These are phyloP conservation scores for Alternaria alternata DNA, from an alignment of 2,329 filamentous ascomycete species.

Conservation along the genomic window DNA sequence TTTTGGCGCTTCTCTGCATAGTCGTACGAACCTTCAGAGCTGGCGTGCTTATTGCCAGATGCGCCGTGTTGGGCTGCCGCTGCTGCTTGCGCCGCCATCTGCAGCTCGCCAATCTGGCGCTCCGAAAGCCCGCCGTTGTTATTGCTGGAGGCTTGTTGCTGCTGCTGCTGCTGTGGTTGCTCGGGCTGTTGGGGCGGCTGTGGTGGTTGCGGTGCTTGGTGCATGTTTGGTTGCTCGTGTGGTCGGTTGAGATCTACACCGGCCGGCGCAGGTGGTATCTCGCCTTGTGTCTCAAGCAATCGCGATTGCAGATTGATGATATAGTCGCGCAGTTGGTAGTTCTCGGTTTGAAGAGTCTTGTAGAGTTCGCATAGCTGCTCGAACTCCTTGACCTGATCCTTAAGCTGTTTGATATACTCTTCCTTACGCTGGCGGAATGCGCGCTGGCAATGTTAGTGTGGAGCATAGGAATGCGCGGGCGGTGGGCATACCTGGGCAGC, in stretches of 20 bases:
- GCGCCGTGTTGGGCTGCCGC: slow-evolving; percentile 46
- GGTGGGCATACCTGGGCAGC: slow-evolving; percentile 80
- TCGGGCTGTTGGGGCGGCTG: slow-evolving; percentile 33
- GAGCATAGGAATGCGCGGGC: slow-evolving; percentile 4
- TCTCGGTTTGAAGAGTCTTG: slow-evolving; percentile 85
- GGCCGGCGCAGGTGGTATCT: slow-evolving; percentile 82
- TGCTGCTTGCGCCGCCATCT: slow-evolving; percentile 50
- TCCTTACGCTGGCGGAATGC: slow-evolving; percentile 98
- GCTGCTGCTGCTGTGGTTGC: slow-evolving; percentile 33
- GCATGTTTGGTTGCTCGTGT: slow-evolving; percentile 46
- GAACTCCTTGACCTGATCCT: slow-evolving; percentile 88
- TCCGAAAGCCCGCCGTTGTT: slow-evolving; percentile 49
- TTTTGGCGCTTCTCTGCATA: slow-evolving; percentile 50
- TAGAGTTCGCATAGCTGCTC: slow-evolving; percentile 77
- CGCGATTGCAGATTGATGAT: slow-evolving; percentile 88
- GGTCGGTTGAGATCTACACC: slow-evolving; percentile 75
- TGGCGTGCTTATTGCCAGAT: slow-evolving; percentile 44
- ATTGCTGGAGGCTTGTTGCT: slow-evolving; percentile 31
- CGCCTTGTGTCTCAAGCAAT: slow-evolving; percentile 81
- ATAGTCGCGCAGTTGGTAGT: slow-evolving; percentile 90
- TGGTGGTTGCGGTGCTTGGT: slow-evolving; percentile 24
- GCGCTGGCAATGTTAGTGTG: slow-evolving; percentile 65
- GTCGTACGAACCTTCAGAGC: slow-evolving; percentile 42
- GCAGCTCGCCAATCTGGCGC: slow-evolving; percentile 43
- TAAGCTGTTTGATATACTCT: slow-evolving; percentile 96